phyloP scores from a whole-genome alignment of 441 rosid genomes.

The Erodium moschatum region DNA sequence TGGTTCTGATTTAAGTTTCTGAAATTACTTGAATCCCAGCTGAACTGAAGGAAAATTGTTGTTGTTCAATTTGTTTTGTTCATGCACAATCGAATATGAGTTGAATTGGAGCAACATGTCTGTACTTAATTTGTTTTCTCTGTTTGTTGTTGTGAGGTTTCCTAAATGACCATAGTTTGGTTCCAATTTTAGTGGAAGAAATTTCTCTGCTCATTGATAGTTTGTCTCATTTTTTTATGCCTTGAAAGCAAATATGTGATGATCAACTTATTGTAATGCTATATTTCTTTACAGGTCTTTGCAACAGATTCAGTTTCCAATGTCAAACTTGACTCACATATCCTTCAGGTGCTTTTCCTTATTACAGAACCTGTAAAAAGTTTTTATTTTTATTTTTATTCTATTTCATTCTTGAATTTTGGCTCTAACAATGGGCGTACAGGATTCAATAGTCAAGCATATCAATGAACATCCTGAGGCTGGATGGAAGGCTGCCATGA shows the following conservation, averaged over 20 bases:
- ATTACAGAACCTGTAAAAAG: background rate
- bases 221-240: background rate
- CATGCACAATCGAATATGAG: no score
- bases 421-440: conserved; percentile 17
- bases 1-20: no score
- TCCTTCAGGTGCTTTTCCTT: conserved; percentile 49
- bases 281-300: conserved; percentile 26
- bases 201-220: no score
- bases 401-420: background rate
- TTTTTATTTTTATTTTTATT: background rate
- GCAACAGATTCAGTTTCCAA: conserved; percentile 33
- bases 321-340: conserved; percentile 50
- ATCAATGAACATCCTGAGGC: conserved; percentile 68
- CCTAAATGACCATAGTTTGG: no score
- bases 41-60: no score
- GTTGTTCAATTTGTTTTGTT: no score
- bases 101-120: background rate
- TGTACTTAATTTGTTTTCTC: no score
- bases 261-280: conserved; percentile 7
- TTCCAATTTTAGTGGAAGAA: no score
- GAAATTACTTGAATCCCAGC: no score
- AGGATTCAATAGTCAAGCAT: conserved; percentile 62
- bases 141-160: no score
- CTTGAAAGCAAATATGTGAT: background rate
- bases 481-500: conserved; percentile 78